Conservation (phyloP, 208 protist genomes). For the Crithidia expoeki region DNA sequence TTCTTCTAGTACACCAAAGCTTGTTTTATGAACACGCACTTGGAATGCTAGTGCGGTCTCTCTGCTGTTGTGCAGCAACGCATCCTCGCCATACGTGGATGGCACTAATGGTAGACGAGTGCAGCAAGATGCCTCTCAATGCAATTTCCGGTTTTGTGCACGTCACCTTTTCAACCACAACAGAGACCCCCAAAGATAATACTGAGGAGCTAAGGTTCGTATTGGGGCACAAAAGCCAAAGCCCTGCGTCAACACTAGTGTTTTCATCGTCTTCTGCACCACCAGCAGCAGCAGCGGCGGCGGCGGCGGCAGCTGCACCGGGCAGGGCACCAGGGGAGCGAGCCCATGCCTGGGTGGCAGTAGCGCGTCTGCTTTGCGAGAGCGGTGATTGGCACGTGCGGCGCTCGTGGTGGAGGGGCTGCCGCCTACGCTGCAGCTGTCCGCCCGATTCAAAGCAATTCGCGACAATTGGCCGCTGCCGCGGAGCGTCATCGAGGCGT, state of each 20-base stretch:
- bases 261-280: background rate
- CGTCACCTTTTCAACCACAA: slow-evolving; percentile 1
- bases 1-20: background rate
- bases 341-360: slow-evolving; percentile 31
- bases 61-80: slow-evolving; percentile 8
- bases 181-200: background rate
- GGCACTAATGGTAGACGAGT: slow-evolving; percentile 36
- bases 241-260: background rate
- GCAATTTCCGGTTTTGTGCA: slow-evolving; percentile 20
- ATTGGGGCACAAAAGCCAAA: no score
- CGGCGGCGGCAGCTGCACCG: background rate
- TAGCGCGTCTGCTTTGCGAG: slow-evolving; percentile 33
- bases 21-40: background rate
- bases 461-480: slow-evolving; percentile 35
- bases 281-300: background rate
- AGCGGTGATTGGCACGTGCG: slow-evolving; percentile 29
- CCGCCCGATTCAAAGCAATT: slow-evolving; percentile 19
- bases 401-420: slow-evolving; percentile 35
- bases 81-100: slow-evolving; percentile 33
- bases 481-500: slow-evolving; percentile 5
- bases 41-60: slow-evolving; percentile 14
- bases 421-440: slow-evolving; percentile 7
- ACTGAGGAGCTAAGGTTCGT: no score
- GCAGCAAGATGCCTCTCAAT: slow-evolving; percentile 15
- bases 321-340: slow-evolving; percentile 16